A percentile compares a stretch with the other conserved stretches of the same genome.
phyloP scores from a whole-genome alignment of 2,329 filamentous ascomycete species.

The Blumeria graminis region DNA sequence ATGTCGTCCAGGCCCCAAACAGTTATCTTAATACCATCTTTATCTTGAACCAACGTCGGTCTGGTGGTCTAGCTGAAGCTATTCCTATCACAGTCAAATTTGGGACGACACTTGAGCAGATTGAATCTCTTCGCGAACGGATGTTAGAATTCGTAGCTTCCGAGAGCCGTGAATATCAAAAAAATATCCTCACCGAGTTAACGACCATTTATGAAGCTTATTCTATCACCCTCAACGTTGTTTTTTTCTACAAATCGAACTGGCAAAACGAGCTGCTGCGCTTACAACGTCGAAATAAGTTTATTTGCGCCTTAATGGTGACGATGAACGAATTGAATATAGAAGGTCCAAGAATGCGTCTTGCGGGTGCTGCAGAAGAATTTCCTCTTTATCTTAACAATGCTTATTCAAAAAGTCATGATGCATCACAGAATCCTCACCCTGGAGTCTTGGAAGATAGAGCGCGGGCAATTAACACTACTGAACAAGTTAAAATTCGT shows the following conservation, averaged over 20 bases:
- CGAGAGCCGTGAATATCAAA: slow-evolving; percentile 76
- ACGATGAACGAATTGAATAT: slow-evolving; percentile 30
- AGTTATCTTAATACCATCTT: slow-evolving; percentile 80
- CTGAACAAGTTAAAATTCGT: slow-evolving; percentile 9
- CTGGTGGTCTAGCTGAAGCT: slow-evolving; percentile 67
- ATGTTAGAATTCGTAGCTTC: slow-evolving; percentile 62
- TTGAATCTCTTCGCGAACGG: slow-evolving; percentile 55
- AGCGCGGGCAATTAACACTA: neutral
- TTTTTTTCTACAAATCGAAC: slow-evolving; percentile 95
- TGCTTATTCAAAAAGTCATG: slow-evolving; percentile 9
- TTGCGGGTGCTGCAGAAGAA: slow-evolving; percentile 12
- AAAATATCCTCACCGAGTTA: slow-evolving; percentile 69
- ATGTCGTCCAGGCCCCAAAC: slow-evolving; percentile 89
- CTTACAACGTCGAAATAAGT: slow-evolving; percentile 76
- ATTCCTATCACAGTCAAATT: slow-evolving; percentile 70
- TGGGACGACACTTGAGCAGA: slow-evolving; percentile 60
- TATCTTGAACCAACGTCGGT: slow-evolving; percentile 83
- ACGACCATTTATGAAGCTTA: slow-evolving; percentile 59
- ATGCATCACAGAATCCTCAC: too few species aligned
- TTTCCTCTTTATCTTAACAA: slow-evolving; percentile 12
- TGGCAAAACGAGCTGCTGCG: slow-evolving; percentile 88
- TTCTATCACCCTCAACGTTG: slow-evolving; percentile 67
- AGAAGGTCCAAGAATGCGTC: slow-evolving; percentile 15
- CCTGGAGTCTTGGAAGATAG: too few species aligned
- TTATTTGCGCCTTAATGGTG: slow-evolving; percentile 75